These are phyloP conservation scores for Apiospora phragmitis DNA, from an alignment of 2,329 filamentous ascomycete species.

Conservation along the genomic window DNA sequence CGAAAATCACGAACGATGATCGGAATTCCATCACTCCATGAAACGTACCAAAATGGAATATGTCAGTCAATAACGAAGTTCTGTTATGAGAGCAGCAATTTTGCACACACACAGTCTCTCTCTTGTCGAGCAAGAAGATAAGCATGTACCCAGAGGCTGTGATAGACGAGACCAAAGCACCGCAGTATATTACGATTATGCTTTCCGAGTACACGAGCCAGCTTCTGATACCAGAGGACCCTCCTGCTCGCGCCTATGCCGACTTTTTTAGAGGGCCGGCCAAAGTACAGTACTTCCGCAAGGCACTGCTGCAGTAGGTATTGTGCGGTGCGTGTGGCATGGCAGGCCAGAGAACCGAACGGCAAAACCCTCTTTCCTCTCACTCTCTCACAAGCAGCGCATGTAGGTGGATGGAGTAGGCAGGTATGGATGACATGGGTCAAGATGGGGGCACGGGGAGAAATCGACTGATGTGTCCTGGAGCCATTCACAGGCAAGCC, in stretches of 20 bases:
- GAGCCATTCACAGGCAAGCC: conserved; percentile 30
- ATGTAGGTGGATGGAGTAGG: conserved; percentile 33
- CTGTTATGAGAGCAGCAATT: background rate
- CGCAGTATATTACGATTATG: conserved; percentile 3
- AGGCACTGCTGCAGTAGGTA: background rate
- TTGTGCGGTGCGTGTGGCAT: conserved; percentile 2
- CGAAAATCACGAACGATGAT: conserved; percentile 5
- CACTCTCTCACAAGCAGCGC: conserved; percentile 10
- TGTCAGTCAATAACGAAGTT: background rate
- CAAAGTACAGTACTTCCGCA: conserved; percentile 2
- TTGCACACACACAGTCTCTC: background rate
- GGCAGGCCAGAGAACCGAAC: conserved; percentile 10
- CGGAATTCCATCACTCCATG: background rate
- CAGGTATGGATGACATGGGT: conserved; percentile 30
- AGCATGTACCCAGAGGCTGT: background rate
- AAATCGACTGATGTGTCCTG: conserved; percentile 25
- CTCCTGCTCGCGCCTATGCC: conserved; percentile 4
- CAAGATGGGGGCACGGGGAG: conserved; percentile 35
- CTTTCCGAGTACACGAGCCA: conserved; percentile 3
- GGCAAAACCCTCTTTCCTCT: conserved; percentile 9
- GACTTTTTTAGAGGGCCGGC: conserved; percentile 2
- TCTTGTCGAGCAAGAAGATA: no score
- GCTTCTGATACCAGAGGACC: background rate
- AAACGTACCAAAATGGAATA: background rate
- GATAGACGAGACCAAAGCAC: background rate